These are phyloP conservation scores for Candida ipomoeae DNA, from an alignment of 805 yeast species.

Conservation along the genomic window DNA sequence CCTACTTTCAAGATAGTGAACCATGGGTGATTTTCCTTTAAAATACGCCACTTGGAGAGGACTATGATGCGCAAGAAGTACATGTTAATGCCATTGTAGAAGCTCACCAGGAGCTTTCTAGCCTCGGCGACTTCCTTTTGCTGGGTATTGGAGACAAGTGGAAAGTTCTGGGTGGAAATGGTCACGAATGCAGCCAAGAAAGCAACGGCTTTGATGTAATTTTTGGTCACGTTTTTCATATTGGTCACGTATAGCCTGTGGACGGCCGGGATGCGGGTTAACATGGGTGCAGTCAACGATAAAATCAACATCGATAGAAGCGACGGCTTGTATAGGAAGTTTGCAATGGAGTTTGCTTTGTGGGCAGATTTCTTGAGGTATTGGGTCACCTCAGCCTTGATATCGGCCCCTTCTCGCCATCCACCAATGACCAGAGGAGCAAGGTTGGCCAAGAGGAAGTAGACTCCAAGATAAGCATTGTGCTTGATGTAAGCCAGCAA, in stretches of 20 bases:
- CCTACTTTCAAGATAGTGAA: constrained; percentile 23
- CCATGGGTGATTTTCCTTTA: constrained; percentile 36
- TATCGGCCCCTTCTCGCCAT: constrained; percentile 7
- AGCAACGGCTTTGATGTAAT: constrained; percentile 34
- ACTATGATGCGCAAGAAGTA: constrained; percentile 32
- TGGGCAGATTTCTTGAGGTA: constrained; percentile 7
- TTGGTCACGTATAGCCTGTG: constrained; percentile 14
- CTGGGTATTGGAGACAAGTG: constrained; percentile 12
- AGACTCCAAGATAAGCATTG: constrained; percentile 19
- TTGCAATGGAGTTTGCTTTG: constrained; percentile 28
- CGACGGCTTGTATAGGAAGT: constrained; percentile 36
- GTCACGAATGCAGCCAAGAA: constrained; percentile 30
- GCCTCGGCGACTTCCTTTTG: constrained; percentile 10
- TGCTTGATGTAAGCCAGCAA: constrained; percentile 24
- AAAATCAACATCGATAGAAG: constrained; percentile 32
- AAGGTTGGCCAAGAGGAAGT: constrained; percentile 19
- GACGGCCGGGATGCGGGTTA: constrained; percentile 14
- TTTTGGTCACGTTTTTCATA: constrained; percentile 27
- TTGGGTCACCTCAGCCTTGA: not conserved
- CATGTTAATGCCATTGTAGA: constrained; percentile 27
- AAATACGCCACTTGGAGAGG: constrained; percentile 40
- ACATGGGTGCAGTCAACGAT: constrained; percentile 30
- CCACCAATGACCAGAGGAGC: constrained; percentile 20
- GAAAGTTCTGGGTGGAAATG: constrained; percentile 18
- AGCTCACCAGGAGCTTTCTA: constrained; percentile 22